Percentiles rank a stretch among this genome's conserved stretches.
Evolutionary conservation across 805 yeast species (phyloP).

Genomic region (Metschnikowia noctiluminum): DNA sequence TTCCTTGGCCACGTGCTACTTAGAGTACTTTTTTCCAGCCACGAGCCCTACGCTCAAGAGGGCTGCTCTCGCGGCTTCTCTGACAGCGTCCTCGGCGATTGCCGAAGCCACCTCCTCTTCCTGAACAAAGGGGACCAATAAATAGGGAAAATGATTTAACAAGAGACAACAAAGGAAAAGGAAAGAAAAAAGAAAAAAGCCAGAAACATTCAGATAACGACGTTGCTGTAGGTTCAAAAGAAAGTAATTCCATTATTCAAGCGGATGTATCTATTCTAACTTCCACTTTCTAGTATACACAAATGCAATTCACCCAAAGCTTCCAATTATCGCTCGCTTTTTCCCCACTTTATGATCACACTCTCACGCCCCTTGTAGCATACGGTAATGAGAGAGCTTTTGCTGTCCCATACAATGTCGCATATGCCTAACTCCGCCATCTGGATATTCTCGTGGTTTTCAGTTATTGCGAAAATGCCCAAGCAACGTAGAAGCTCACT

Average conservation of each 20-base stretch:
- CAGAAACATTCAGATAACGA: too few relatives aligned
- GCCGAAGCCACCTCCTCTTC: slow-evolving; percentile 15
- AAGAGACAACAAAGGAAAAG: too few relatives aligned
- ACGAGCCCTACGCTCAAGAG: slow-evolving; percentile 30
- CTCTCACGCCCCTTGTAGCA: slow-evolving; percentile 33
- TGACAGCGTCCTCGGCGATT: slow-evolving; percentile 12
- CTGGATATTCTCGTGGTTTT: not conserved
- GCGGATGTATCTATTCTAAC: too few relatives aligned
- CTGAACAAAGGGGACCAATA: not conserved
- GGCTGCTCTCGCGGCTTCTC: slow-evolving; percentile 16
- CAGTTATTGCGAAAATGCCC: slow-evolving; percentile 17
- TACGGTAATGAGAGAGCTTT: slow-evolving; percentile 26
- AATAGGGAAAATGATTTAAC: not conserved
- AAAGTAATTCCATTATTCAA: too few relatives aligned
- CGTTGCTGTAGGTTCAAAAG: too few relatives aligned
- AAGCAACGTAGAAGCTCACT: slow-evolving; percentile 24
- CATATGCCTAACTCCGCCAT: slow-evolving; percentile 28
- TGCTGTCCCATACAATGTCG: slow-evolving; percentile 36
- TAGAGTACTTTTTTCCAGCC: slow-evolving; percentile 49
- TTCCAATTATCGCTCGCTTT: not conserved
- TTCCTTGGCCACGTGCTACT: slow-evolving; percentile 51
- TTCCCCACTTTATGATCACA: slow-evolving; percentile 15
- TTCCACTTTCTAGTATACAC: slow-evolving; percentile 1
- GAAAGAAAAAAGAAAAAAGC: too few relatives aligned
- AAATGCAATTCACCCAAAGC: too few relatives aligned